Base-by-base conservation (phyloP, 2,329 filamentous ascomycete species). In the Pyrenochaeta sp. region DNA sequence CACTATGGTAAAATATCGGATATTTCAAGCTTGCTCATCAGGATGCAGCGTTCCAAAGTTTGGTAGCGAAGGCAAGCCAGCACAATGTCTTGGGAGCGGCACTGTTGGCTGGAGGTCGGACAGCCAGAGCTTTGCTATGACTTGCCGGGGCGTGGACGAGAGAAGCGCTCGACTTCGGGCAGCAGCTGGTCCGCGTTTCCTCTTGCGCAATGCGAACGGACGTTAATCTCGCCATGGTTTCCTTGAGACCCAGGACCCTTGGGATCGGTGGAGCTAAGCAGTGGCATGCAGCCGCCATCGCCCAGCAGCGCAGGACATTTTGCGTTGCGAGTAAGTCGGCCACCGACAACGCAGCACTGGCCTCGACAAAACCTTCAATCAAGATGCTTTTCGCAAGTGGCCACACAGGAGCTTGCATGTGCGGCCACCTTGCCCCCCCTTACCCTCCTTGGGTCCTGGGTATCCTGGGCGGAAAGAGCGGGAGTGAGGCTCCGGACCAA, bases 131-230 rank as follows among this genome's bases (percentile, higher is more conserved):
- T 2, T 23, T 41, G 10, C 11, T 12, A 21, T 29, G 7, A 41
- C 21, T 29, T 29, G 20, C 11, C 18, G 37, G 12, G 9, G 7
- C 17, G 11, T 12, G 23, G 32, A 21, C 33, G 39, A 55, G n/a
- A n/a, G n/a, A n/a, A n/a, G n/a, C n/a, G n/a, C n/a, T n/a, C 43
- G 39, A 33, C 17, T 43, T 42, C 40, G 48, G 44, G 46, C 48
- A 43, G 45, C 10, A 43, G 27, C 31, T 50, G 44, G 46, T 49
- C 52, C 52, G 33, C 17, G 49, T 21, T 43, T 45, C 41, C 51
- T 55, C 42, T 67, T 67, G 64, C 64, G 64, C 63, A 67, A 67
- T 65, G 59, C 52, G 43, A 51, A 64, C 63, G 56, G 58, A 49
- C 49, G 52, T 47, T 47, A 51, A 18, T 49, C 42, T 32, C 17